A percentile compares a stretch with the other conserved stretches of the same genome.
Conservation (phyloP, 257 asterid genomes). For the Striga asiatica region DNA sequence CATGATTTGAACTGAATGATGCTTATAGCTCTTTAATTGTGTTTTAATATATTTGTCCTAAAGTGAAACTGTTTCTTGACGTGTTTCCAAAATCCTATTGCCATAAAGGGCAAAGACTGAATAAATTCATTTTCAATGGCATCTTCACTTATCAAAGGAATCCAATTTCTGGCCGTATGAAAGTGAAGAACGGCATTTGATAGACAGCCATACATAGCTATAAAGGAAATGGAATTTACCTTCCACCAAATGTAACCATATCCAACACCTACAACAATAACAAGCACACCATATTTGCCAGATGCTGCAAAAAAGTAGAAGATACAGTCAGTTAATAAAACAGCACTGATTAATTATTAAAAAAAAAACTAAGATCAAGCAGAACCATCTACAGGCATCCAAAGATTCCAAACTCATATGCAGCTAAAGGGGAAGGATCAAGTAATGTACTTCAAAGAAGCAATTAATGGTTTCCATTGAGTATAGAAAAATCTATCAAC, state of each 20-base stretch:
- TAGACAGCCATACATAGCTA: not conserved
- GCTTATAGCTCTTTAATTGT: too few relatives aligned
- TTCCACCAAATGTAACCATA: constrained; percentile 98
- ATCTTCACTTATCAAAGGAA: too few relatives aligned
- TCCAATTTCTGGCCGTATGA: too few relatives aligned
- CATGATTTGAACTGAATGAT: too few relatives aligned
- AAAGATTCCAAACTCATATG: too few relatives aligned
- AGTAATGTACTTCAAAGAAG: constrained; percentile 5
- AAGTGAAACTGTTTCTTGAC: too few relatives aligned
- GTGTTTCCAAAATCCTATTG: too few relatives aligned
- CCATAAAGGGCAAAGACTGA: too few relatives aligned
- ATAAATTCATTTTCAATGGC: too few relatives aligned
- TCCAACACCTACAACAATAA: constrained; percentile 68
- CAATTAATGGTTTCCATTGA: not conserved
- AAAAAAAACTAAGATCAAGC: constrained; percentile 3
- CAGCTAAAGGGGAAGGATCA: not conserved
- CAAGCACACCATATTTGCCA: constrained; percentile 50
- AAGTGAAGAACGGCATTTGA: too few relatives aligned
- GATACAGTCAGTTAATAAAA: constrained; percentile 4
- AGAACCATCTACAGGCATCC: not conserved
- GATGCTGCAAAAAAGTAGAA: constrained; percentile 49
- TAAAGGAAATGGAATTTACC: constrained; percentile 35
- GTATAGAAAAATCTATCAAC: not conserved
- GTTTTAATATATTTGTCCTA: too few relatives aligned
- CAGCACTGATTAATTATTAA: not conserved